phyloP scores from a whole-genome alignment of 257 asterid species.

The Nicotiana attenuata region DNA sequence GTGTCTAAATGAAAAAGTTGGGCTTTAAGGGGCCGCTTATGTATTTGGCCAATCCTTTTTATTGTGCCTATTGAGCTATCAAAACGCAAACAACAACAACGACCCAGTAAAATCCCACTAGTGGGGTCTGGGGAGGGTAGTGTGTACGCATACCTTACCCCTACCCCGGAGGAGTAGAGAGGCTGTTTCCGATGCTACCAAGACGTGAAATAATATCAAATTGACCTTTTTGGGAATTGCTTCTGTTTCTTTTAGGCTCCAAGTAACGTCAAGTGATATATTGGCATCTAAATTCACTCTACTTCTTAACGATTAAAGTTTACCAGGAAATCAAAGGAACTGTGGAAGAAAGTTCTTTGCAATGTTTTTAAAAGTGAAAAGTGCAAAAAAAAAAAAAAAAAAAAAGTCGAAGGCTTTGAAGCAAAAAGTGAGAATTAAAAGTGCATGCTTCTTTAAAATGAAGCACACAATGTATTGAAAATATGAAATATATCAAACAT shows the following conservation, averaged over 20 bases:
- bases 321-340: neutral
- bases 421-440: neutral
- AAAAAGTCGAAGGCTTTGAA: neutral
- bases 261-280: neutral
- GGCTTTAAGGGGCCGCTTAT: too few species aligned
- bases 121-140: too few species aligned
- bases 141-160: too few species aligned
- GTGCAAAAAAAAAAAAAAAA: neutral
- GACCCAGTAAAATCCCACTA: too few species aligned
- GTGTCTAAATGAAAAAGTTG: too few species aligned
- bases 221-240: conserved; percentile 1
- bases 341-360: neutral
- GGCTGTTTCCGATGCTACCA: neutral
- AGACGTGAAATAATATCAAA: neutral
- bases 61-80: too few species aligned
- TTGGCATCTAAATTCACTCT: neutral
- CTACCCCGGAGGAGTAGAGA: too few species aligned
- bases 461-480: neutral
- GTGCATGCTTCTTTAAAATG: neutral
- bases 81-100: neutral
- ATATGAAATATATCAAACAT: neutral
- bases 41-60: too few species aligned
- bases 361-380: neutral
- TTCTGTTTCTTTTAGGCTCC: neutral
- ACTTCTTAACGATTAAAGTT: neutral